phyloP scores from a whole-genome alignment of 1,139 yeast species.

The Protomyces inundatus region DNA sequence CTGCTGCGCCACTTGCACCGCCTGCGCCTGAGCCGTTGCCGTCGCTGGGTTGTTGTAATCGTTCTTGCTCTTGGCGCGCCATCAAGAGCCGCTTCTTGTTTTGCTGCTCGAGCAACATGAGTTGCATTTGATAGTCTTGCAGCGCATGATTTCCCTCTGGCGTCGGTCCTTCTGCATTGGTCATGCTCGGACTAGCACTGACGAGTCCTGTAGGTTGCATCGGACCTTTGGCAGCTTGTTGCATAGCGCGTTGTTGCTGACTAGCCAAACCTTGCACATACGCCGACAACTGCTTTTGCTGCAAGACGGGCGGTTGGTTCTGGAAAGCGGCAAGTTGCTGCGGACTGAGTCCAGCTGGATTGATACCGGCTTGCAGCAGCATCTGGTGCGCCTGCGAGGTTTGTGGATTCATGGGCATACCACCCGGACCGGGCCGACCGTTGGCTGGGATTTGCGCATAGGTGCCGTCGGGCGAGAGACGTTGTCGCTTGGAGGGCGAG shows the following conservation, averaged over 20 bases:
- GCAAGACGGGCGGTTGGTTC: conserved; percentile 29
- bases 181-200: conserved; percentile 23
- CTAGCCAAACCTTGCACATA: conserved; percentile 31
- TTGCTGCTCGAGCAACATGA: conserved; percentile 65
- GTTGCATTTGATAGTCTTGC: conserved; percentile 71
- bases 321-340: conserved; percentile 30
- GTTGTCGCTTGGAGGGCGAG: conserved; percentile 41
- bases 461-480: conserved; percentile 41
- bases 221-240: conserved; percentile 32
- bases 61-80: conserved; percentile 42
- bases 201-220: conserved; percentile 1
- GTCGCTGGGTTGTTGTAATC: conserved; percentile 25
- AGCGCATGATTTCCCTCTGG: conserved; percentile 41
- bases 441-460: conserved; percentile 32
- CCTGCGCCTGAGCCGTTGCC: conserved; percentile 1
- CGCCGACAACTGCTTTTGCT: conserved; percentile 28
- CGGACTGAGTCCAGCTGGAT: conserved; percentile 28
- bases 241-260: conserved; percentile 35
- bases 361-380: conserved; percentile 35
- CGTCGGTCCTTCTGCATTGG: conserved; percentile 20
- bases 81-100: conserved; percentile 51
- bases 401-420: conserved; percentile 3
- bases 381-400: conserved; percentile 36
- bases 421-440: neutral
- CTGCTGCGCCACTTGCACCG: conserved; percentile 10